Evolutionary conservation across 2,329 filamentous ascomycete species (phyloP).

Genomic region (Furcasterigmium furcatum): DNA sequence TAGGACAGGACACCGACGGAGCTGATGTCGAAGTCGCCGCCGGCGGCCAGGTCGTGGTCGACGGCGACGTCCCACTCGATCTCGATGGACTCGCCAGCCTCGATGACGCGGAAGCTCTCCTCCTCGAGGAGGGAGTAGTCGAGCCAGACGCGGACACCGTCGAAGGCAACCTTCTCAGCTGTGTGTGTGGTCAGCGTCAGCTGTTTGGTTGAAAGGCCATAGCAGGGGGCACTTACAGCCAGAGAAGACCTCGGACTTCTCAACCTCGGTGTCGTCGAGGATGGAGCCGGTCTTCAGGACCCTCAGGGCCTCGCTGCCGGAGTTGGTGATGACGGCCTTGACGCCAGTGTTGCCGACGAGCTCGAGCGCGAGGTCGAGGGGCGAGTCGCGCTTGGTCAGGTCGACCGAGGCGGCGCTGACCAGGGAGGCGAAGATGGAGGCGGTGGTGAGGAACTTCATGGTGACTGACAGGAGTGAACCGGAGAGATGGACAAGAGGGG

Average conservation of each 20-base stretch:
- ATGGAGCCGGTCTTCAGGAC: slow-evolving; percentile 52
- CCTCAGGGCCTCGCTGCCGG: slow-evolving; percentile 43
- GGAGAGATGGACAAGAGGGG: background rate
- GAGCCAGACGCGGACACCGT: slow-evolving; percentile 50
- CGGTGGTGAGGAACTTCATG: slow-evolving; percentile 35
- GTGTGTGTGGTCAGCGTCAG: background rate
- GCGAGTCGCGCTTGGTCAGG: slow-evolving; percentile 31
- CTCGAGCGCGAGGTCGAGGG: slow-evolving; percentile 42
- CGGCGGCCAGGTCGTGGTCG: slow-evolving; percentile 46
- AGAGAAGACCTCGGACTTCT: slow-evolving; percentile 49
- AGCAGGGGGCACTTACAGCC: slow-evolving; percentile 37
- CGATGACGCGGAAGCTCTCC: slow-evolving; percentile 47
- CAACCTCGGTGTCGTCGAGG: slow-evolving; percentile 46
- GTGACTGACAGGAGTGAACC: slow-evolving; percentile 11
- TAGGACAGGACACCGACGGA: slow-evolving; percentile 55
- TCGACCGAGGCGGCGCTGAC: slow-evolving; percentile 30
- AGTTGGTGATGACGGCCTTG: slow-evolving; percentile 52
- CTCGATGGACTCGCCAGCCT: slow-evolving; percentile 45
- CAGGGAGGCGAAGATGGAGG: slow-evolving; percentile 30
- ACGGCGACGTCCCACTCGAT: slow-evolving; percentile 52
- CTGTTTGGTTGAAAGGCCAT: background rate
- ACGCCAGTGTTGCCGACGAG: slow-evolving; percentile 48
- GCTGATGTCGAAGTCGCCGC: slow-evolving; percentile 54
- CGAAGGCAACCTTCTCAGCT: slow-evolving; percentile 44
- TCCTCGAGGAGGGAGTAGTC: slow-evolving; percentile 38